These are phyloP conservation scores for Beauveria australis DNA, from an alignment of 2,329 filamentous ascomycete species.

Conservation along the genomic window DNA sequence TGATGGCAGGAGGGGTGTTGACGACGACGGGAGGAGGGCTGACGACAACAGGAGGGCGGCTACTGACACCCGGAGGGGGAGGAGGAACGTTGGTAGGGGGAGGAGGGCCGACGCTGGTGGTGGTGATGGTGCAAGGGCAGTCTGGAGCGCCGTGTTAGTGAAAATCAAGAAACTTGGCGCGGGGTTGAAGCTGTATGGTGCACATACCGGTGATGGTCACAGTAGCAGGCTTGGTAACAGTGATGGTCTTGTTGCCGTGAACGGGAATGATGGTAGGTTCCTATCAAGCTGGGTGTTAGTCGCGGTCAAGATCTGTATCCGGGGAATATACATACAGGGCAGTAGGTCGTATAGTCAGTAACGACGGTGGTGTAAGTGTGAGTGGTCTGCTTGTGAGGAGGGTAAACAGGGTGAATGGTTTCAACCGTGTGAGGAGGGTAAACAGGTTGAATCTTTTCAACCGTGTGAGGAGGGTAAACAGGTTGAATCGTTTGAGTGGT, in stretches of 20 bases:
- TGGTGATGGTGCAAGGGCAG: constrained; percentile 38
- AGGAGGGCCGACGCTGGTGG: constrained; percentile 17
- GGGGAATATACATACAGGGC: constrained; percentile 29
- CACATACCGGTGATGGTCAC: constrained; percentile 37
- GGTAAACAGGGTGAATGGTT: too few relatives aligned
- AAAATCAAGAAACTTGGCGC: too few relatives aligned
- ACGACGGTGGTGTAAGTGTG: constrained; percentile 12
- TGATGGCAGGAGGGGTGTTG: too few relatives aligned
- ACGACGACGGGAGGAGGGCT: too few relatives aligned
- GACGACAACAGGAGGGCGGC: too few relatives aligned
- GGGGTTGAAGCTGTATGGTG: not conserved
- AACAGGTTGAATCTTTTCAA: too few relatives aligned
- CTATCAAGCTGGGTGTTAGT: constrained; percentile 20
- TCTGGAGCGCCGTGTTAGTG: constrained; percentile 25
- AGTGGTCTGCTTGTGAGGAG: not conserved
- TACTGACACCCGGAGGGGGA: not conserved
- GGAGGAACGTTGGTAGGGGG: constrained; percentile 3
- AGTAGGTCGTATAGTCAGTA: constrained; percentile 33
- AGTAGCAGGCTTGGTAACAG: constrained; percentile 31
- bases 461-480: too few relatives aligned
- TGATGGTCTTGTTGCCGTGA: constrained; percentile 33
- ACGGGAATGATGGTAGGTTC: constrained; percentile 28
- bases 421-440: too few relatives aligned
- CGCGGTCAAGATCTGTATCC: not conserved
- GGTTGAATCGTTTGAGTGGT: too few relatives aligned